Percentiles rank a stretch among this genome's conserved stretches.
phyloP scores from a whole-genome alignment of 768 basidiomycete species.

The Leucocoprinus birnbaumii region DNA sequence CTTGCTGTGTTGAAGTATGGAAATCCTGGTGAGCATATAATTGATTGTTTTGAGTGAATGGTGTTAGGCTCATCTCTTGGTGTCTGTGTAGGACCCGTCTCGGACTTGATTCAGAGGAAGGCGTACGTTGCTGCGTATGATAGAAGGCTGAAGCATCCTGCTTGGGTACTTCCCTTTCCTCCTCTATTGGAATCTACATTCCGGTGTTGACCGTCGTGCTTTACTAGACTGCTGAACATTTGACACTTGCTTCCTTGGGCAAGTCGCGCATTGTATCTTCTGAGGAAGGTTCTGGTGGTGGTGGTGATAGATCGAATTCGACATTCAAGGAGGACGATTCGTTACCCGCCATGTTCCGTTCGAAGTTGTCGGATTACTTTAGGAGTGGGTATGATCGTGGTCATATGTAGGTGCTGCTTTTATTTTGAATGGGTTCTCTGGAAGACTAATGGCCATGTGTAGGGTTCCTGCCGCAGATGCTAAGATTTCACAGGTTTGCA shows the following conservation, averaged over 20 bases:
- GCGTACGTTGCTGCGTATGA: slow-evolving; percentile 93
- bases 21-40: slow-evolving; percentile 60
- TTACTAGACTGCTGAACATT: slow-evolving; percentile 89
- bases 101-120: slow-evolving; percentile 74
- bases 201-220: neutral
- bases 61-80: no score
- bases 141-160: slow-evolving; percentile 82
- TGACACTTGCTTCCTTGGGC: slow-evolving; percentile 75
- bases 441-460: neutral
- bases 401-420: slow-evolving; percentile 71
- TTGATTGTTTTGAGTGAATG: no score
- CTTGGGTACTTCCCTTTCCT: slow-evolving; percentile 64
- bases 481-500: slow-evolving; percentile 72
- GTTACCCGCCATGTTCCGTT: slow-evolving; percentile 75
- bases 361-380: slow-evolving; percentile 87
- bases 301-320: slow-evolving; percentile 78
- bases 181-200: neutral
- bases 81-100: slow-evolving; percentile 73
- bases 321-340: slow-evolving; percentile 81
- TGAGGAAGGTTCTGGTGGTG: slow-evolving; percentile 41
- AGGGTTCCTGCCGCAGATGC: slow-evolving; percentile 98
- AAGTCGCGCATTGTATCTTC: slow-evolving; percentile 19
- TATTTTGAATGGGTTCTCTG: neutral
- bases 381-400: slow-evolving; percentile 93
- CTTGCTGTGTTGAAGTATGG: slow-evolving; percentile 67